Percentiles rank a stretch among this genome's conserved stretches.
phyloP scores from a whole-genome alignment of 1,284 basidiomycete genomes.

The Ustilago tritici region DNA sequence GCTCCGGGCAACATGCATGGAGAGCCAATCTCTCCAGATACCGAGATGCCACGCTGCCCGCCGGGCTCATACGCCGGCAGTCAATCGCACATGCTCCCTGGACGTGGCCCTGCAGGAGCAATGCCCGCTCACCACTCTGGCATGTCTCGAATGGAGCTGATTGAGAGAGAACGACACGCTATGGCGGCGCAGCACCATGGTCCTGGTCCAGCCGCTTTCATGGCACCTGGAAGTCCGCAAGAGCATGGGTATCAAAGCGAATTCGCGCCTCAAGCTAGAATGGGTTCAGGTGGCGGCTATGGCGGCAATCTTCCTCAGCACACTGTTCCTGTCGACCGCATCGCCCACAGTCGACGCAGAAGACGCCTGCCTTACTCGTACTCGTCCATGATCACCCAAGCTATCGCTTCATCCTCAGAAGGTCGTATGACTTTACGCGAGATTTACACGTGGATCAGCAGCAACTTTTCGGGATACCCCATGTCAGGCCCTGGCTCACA shows the following conservation, averaged over 20 bases:
- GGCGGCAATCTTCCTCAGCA: conserved; percentile 23
- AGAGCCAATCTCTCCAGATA: conserved; percentile 20
- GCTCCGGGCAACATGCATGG: conserved; percentile 13
- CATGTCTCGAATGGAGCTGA: conserved; percentile 23
- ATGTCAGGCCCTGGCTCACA: conserved; percentile 58
- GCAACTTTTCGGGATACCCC: conserved; percentile 55
- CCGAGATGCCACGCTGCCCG: conserved; percentile 19
- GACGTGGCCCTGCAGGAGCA: conserved; percentile 9
- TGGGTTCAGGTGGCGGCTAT: conserved; percentile 14
- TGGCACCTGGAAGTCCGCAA: conserved; percentile 10
- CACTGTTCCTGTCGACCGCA: conserved; percentile 44
- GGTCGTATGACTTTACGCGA: conserved; percentile 62
- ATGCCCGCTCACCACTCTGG: conserved; percentile 8
- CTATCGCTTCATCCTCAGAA: conserved; percentile 59
- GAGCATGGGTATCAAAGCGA: conserved; percentile 38
- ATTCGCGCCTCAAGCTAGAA: conserved; percentile 22
- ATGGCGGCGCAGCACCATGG: conserved; percentile 31
- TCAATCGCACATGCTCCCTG: conserved; percentile 11
- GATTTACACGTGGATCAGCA: conserved; percentile 65
- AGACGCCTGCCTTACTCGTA: conserved; percentile 61
- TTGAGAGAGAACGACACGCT: conserved; percentile 35
- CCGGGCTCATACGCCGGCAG: conserved; percentile 2
- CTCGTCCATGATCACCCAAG: conserved; percentile 64
- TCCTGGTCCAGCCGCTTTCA: conserved; percentile 1
- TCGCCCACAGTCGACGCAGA: conserved; percentile 55